Evolutionary conservation across 768 basidiomycete genomes (phyloP).

Genomic region (Calocybe gangraenosa): DNA sequence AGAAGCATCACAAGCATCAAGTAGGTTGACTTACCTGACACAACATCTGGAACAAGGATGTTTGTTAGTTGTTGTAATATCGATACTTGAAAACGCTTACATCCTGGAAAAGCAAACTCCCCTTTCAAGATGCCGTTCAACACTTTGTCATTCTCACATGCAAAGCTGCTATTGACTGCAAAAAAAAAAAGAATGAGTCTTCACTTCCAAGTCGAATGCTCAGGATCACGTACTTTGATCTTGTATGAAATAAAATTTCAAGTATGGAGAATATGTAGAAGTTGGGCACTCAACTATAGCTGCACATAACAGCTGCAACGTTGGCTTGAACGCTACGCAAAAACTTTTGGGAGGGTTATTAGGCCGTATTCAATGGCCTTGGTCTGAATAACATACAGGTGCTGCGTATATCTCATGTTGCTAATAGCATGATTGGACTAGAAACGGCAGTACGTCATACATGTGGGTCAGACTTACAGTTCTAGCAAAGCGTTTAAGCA

Average conservation of each 20-base stretch:
- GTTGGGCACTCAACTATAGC: constrained; percentile 37
- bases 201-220: background rate
- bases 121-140: constrained; percentile 61
- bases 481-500: constrained; percentile 15
- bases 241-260: constrained; percentile 6
- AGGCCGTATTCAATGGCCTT: background rate
- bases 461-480: constrained; percentile 23
- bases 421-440: constrained; percentile 18
- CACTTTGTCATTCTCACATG: constrained; percentile 59
- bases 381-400: constrained; percentile 33
- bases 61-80: no score
- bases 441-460: background rate
- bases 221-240: constrained; percentile 27
- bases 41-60: constrained; percentile 31
- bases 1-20: background rate
- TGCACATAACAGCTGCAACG: constrained; percentile 66
- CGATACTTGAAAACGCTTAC: constrained; percentile 35
- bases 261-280: background rate
- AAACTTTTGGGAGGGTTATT: constrained; percentile 26
- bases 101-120: constrained; percentile 66
- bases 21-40: constrained; percentile 32
- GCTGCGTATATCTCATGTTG: constrained; percentile 57
- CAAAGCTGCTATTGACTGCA: constrained; percentile 51
- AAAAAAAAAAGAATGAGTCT: background rate
- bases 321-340: constrained; percentile 60